Evolutionary conservation across 306 rosid genomes (phyloP).

Genomic region (Amphicarpaea edgeworthii): DNA sequence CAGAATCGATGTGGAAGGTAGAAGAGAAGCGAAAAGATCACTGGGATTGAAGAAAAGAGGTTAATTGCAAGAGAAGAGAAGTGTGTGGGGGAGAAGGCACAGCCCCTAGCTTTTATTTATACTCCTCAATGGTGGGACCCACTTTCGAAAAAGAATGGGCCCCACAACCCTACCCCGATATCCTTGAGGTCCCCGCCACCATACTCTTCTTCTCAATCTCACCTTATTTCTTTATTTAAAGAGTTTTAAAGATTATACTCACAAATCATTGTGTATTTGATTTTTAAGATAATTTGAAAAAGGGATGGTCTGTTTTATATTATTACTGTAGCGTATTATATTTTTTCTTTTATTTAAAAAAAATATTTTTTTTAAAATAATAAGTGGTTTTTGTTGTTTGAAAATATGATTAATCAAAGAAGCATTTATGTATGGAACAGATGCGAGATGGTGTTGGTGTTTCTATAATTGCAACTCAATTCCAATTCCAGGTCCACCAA

Average conservation of each 20-base stretch:
- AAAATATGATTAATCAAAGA: neutral
- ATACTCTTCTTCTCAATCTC: too few relatives aligned
- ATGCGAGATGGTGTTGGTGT: neutral
- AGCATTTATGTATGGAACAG: neutral
- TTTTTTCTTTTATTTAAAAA: too few relatives aligned
- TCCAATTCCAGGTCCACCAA: neutral
- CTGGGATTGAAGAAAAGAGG: neutral
- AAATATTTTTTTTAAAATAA: too few relatives aligned
- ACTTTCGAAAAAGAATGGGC: neutral
- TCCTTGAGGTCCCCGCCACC: slow-evolving; percentile 61
- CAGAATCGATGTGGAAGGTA: neutral
- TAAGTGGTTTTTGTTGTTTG: too few relatives aligned
- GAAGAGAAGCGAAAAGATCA: neutral
- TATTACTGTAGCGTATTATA: too few relatives aligned
- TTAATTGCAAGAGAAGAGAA: neutral
- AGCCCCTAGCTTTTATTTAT: slow-evolving; percentile 57
- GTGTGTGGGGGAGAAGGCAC: slow-evolving; percentile 50
- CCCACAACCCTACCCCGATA: slow-evolving; percentile 48
- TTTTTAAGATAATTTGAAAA: too few relatives aligned
- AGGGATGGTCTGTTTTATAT: too few relatives aligned
- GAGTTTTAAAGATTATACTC: too few relatives aligned
- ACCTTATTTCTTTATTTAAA: too few relatives aligned
- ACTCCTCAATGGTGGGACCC: slow-evolving; percentile 55
- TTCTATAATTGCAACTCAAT: slow-evolving; percentile 21
- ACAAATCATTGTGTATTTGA: too few relatives aligned